Evolutionary conservation across 2,329 filamentous ascomycete genomes (phyloP).

Genomic region (Phaeosphaeriaceae sp.): DNA sequence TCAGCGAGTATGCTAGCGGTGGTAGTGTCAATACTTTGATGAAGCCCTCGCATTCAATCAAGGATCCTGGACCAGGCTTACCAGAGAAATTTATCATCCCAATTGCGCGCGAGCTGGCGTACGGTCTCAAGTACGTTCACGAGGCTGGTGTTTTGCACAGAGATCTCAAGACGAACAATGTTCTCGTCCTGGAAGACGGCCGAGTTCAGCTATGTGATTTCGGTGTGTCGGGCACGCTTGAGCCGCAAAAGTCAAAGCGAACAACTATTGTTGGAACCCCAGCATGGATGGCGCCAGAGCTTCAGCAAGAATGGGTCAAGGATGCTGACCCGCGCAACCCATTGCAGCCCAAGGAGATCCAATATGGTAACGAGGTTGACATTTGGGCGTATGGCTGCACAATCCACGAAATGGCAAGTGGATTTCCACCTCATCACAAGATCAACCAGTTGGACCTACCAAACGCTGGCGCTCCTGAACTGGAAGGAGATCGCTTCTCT

Average conservation of each 20-base stretch:
- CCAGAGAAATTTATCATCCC: constrained; percentile 68
- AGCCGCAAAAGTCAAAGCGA: constrained; percentile 76
- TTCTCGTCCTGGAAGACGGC: constrained; percentile 78
- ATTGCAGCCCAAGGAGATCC: constrained; percentile 57
- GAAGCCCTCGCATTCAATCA: constrained; percentile 49
- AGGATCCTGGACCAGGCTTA: constrained; percentile 47
- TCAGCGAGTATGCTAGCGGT: constrained; percentile 84
- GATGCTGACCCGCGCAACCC: constrained; percentile 63
- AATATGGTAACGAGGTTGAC: constrained; percentile 63
- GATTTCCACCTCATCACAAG: constrained; percentile 71
- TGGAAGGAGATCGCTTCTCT: constrained; percentile 76
- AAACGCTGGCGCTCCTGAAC: constrained; percentile 63
- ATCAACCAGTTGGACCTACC: constrained; percentile 43
- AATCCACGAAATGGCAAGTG: constrained; percentile 80
- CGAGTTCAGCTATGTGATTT: constrained; percentile 84
- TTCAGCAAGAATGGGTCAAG: constrained; percentile 59
- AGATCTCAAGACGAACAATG: constrained; percentile 75
- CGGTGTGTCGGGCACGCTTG: constrained; percentile 79
- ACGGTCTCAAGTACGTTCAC: constrained; percentile 67
- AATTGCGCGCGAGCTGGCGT: constrained; percentile 67
- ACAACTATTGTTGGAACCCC: constrained; percentile 83
- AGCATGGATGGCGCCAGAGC: constrained; percentile 86
- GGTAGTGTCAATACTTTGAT: constrained; percentile 76
- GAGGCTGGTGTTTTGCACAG: constrained; percentile 70
- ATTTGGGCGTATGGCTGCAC: constrained; percentile 88